Evolutionary conservation across 192 early-diverging fungal genomes (phyloP), one percentile per base, ranked within the genome.

Genomic region (Coemansia erecta): DNA sequence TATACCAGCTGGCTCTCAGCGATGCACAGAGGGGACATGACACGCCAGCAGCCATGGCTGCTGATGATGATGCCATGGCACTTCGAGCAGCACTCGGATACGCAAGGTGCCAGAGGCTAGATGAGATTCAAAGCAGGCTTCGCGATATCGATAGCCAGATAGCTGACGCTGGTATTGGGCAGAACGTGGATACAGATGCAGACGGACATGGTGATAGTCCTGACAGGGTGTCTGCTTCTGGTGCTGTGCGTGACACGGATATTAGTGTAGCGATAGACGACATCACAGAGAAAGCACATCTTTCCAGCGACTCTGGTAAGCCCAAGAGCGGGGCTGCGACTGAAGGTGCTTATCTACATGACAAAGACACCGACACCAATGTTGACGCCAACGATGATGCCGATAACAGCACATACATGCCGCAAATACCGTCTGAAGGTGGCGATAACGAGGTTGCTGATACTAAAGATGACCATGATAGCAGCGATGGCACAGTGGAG

Each of bases 121-220:
- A 58, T 47, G 74, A 77, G 51, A 67, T 77, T 57, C 56, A 61
- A 47, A 42, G 22, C 35, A 52, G 53, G 44, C 61, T 73, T 23
- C 50, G 58, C 24, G 28, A 21, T 10, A 68, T 64, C 4, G 56
- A 61, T 24, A 47, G 24, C 43, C 53, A 40, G 23, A 55, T 67
- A 4, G 53, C 46, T 14, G 13, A 3, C 9, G 15, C 19, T 26
- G 22, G 19, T 39, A 13, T 43, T 2, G 42, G 8, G 42, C 4
- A 13, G 3, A 17, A 35, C 15, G 56, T 14, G 23, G 24, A 4
- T 18, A 26, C 3, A 21, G 54, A 42, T 8, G 39, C 40, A 39
- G 15, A 2, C 28, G 7, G 7, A 7, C 28, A 31, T 31, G 28
- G 28, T 31, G 4, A 31, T 31, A 31, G 4, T 7, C 7, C 28